Evolutionary conservation across 441 rosid species (phyloP).

Genomic region (Sinapis alba): DNA sequence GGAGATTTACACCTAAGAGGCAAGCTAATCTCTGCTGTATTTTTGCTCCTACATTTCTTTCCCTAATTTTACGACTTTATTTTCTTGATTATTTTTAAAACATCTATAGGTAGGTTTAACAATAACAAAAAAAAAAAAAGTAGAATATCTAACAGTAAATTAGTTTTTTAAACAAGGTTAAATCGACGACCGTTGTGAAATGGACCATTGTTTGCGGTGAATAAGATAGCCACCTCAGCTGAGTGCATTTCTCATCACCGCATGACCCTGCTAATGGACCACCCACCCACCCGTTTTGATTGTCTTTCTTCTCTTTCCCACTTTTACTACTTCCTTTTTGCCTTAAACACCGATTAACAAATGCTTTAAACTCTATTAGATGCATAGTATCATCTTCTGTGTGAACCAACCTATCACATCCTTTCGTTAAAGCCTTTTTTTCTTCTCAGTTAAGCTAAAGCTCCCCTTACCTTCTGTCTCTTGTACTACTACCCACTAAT

Average conservation of each 20-base stretch:
- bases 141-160: too few relatives aligned
- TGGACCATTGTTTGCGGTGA: background rate
- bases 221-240: background rate
- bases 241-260: background rate
- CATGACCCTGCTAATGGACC: background rate
- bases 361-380: background rate
- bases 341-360: background rate
- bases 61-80: background rate
- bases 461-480: background rate
- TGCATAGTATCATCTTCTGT: background rate
- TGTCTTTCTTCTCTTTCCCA: background rate
- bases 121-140: background rate
- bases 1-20: constrained; percentile 25
- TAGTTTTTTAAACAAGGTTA: too few relatives aligned
- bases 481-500: background rate
- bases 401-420: background rate
- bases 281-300: background rate
- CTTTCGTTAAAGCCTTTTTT: background rate
- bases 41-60: background rate
- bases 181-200: background rate
- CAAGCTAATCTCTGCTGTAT: constrained; percentile 17
- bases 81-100: background rate
- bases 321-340: background rate
- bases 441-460: constrained; percentile 2
- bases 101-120: background rate